Evolutionary conservation across 495 filamentous ascomycete species (phyloP).

Genomic region (Neurospora sp.): DNA sequence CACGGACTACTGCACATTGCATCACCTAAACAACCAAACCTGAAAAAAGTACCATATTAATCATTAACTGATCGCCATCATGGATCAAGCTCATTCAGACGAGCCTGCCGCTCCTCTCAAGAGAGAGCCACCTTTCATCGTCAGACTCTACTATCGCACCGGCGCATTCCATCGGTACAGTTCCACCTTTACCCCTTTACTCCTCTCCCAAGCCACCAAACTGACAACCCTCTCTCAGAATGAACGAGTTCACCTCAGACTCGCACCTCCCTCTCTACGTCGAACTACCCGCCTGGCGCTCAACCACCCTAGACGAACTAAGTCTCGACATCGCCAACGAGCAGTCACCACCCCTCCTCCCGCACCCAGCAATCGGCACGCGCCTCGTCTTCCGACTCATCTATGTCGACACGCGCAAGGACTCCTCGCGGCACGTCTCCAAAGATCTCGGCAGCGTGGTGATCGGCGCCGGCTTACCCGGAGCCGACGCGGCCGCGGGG

Average conservation of each 20-base stretch:
- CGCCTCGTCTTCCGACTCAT: conserved; percentile 78
- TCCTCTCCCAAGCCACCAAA: not conserved
- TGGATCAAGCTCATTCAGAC: not conserved
- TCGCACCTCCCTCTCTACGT: conserved; percentile 54
- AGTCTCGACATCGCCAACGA: conserved; percentile 46
- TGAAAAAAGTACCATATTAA: not conserved
- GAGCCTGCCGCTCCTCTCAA: not conserved
- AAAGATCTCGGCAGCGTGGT: conserved; percentile 80
- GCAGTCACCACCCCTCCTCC: conserved; percentile 33
- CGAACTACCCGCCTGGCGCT: conserved; percentile 81
- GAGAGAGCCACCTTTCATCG: conserved; percentile 62
- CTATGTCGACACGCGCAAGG: conserved; percentile 63
- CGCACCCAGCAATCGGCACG: conserved; percentile 67
- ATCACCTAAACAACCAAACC: not conserved
- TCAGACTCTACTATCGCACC: conserved; percentile 78
- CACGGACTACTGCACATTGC: not conserved
- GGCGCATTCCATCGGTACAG: conserved; percentile 60
- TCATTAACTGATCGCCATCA: not conserved
- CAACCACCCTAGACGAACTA: conserved; percentile 75
- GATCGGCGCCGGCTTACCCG: conserved; percentile 43
- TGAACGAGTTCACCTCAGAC: conserved; percentile 51
- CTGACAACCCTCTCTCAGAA: conserved; percentile 26
- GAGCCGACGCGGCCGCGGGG: not conserved
- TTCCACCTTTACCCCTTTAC: too few species aligned
- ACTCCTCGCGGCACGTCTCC: conserved; percentile 50